phyloP scores from a whole-genome alignment of 306 rosid genomes.

The Sesbania bispinosa region DNA sequence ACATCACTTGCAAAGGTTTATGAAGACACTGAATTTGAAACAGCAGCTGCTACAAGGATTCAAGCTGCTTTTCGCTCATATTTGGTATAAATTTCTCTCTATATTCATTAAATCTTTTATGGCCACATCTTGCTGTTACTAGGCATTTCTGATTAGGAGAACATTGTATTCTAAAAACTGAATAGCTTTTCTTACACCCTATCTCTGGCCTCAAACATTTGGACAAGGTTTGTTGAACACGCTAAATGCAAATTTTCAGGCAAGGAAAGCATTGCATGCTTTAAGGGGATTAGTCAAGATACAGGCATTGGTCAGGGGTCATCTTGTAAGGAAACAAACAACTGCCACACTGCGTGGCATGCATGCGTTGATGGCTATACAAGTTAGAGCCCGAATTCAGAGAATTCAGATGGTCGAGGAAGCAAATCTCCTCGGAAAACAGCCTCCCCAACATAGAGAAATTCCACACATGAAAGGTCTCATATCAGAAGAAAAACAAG shows the following conservation, averaged over 20 bases:
- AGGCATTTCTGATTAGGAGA: too few species aligned
- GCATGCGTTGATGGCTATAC: slow-evolving; percentile 90
- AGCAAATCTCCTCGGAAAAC: slow-evolving; percentile 29
- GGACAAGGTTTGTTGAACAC: not conserved
- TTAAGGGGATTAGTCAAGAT: slow-evolving; percentile 82
- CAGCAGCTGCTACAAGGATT: slow-evolving; percentile 67
- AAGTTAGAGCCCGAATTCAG: slow-evolving; percentile 76
- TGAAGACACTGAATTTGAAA: slow-evolving; percentile 23
- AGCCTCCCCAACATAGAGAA: slow-evolving; percentile 11
- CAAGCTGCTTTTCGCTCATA: slow-evolving; percentile 72
- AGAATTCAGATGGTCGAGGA: slow-evolving; percentile 66
- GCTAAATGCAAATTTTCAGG: slow-evolving; percentile 45
- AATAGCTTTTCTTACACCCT: not conserved
- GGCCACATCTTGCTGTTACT: too few species aligned
- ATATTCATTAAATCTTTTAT: not conserved
- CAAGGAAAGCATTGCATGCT: slow-evolving; percentile 86
- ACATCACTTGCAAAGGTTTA: not conserved
- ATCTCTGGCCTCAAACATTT: not conserved
- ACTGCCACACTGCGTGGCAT: slow-evolving; percentile 61
- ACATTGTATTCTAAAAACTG: not conserved
- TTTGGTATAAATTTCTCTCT: slow-evolving; percentile 47
- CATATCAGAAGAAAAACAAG: slow-evolving; percentile 29
- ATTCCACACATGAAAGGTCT: slow-evolving; percentile 1
- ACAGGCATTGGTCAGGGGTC: slow-evolving; percentile 89
- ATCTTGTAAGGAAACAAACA: slow-evolving; percentile 84